A percentile compares a stretch with the other conserved stretches of the same genome.
phyloP scores from a whole-genome alignment of 805 yeast genomes.

The Grigorovia yakushimaensis region DNA sequence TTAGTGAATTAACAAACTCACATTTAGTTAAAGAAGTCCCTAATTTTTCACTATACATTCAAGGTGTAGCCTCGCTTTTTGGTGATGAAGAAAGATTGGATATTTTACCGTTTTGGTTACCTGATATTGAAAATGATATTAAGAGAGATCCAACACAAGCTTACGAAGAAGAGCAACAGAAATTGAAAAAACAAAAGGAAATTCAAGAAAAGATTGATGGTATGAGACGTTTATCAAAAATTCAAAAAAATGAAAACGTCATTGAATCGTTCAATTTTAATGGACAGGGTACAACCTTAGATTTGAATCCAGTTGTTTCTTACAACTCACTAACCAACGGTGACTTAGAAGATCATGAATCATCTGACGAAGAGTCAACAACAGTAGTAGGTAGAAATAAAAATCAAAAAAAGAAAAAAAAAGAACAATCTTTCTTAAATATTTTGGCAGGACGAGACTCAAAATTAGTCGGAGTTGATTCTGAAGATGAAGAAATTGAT shows the following conservation, averaged over 20 bases:
- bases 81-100: constrained; percentile 79
- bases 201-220: constrained; percentile 28
- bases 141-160: constrained; percentile 74
- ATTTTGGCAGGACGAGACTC: constrained; percentile 34
- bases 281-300: neutral
- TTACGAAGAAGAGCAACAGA: constrained; percentile 53
- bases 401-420: constrained; percentile 19
- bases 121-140: constrained; percentile 75
- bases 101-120: constrained; percentile 88
- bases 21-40: constrained; percentile 91
- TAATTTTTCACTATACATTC: constrained; percentile 84
- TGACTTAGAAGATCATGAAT: constrained; percentile 49
- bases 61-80: constrained; percentile 81
- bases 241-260: constrained; percentile 4
- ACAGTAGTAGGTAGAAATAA: constrained; percentile 2
- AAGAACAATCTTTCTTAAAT: constrained; percentile 27
- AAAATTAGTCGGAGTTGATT: constrained; percentile 49
- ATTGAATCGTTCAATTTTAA: neutral
- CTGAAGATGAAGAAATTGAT: constrained; percentile 79
- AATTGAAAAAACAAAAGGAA: constrained; percentile 38
- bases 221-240: constrained; percentile 28
- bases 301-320: constrained; percentile 20
- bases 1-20: constrained; percentile 72
- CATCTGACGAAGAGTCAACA: constrained; percentile 34
- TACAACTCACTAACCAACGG: constrained; percentile 10